Base-by-base conservation (phyloP, 2,329 filamentous ascomycete genomes). In the Cyphellophora europaea region DNA sequence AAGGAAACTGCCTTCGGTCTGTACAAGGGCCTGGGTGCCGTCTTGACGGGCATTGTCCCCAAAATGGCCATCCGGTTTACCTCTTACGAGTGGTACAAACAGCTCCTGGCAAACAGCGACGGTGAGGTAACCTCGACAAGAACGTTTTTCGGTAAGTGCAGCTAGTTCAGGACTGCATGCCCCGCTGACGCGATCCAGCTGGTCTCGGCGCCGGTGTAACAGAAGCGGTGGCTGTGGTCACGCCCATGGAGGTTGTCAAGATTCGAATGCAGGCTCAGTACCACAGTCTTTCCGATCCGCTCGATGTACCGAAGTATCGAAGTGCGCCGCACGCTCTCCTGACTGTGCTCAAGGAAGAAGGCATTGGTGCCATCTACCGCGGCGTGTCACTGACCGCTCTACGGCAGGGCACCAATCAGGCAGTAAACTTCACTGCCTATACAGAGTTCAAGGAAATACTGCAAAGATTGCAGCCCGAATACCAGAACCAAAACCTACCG, bases 21-120 rank as follows among this genome's bases (percentile, higher is more conserved):
- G 39, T 98, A 98, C 74, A 98, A 98, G 69, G 91, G 91, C 48
- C 75, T 98, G n/a, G 91, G 91, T 43, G 91, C 91, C 36, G 91
- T 98, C 27, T 61, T 96, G 40, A 95, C 88, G 15, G 91, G 91
- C 48, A 98, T 98, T 59, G 77, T 98, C 14, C 91, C 91, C 36
- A 98, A 98, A 66, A 98, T 98, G 91, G 91, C 91, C 42, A 98
- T 96, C 58, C 84, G 91, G 25, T 98, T 98, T 66, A 94, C 89
- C 31, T 93, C 85, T 36, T 98, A 96, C 62, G 91, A 96, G 62
- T 77, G 75, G 57, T 98, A 96, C 65, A 96, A 96, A 74, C 78
- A 86, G 56, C 43, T 82, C 42, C 69, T 95, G 15, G 78, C 84
- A 28, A 71, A 85, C 58, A 54, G 76, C 37, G 77, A 77, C 3